Evolutionary conservation across 2,329 filamentous ascomycete species (phyloP).

Genomic region (Sporothrix curviconia): DNA sequence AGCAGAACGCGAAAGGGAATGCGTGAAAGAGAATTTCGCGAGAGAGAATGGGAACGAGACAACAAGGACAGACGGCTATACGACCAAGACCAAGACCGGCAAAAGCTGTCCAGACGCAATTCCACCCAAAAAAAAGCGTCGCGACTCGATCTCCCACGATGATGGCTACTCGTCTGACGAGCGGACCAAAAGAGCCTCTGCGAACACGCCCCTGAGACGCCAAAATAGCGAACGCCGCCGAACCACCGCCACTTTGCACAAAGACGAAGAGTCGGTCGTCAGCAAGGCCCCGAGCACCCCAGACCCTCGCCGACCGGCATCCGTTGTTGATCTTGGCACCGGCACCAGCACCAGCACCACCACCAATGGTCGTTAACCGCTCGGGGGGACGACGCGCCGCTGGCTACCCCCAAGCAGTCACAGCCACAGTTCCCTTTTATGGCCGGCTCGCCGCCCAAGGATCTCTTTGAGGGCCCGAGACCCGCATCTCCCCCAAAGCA

Average conservation of each 20-base stretch:
- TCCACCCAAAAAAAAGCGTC: constrained; percentile 21
- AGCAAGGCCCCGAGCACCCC: constrained; percentile 9
- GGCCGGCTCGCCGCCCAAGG: neutral
- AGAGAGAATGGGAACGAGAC: no score
- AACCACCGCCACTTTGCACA: constrained; percentile 29
- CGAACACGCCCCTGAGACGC: constrained; percentile 15
- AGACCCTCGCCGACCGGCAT: constrained; percentile 15
- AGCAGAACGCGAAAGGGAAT: neutral
- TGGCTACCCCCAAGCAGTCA: constrained; percentile 26
- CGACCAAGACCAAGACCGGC: constrained; percentile 13
- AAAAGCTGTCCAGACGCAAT: constrained; percentile 22
- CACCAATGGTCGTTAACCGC: constrained; percentile 25
- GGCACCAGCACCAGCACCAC: neutral
- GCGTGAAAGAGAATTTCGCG: constrained; percentile 7
- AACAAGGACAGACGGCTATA: constrained; percentile 5
- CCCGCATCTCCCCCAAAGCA: constrained; percentile 5
- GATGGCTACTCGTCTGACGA: constrained; percentile 37
- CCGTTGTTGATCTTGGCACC: constrained; percentile 18
- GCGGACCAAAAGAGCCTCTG: constrained; percentile 24
- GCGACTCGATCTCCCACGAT: constrained; percentile 27
- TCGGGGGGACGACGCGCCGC: constrained; percentile 31
- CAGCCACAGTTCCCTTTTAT: constrained; percentile 16
- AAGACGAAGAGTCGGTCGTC: constrained; percentile 28
- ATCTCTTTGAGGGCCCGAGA: neutral
- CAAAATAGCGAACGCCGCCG: constrained; percentile 28